Conservation (phyloP, 805 yeast species). For the Candida adriatica region DNA sequence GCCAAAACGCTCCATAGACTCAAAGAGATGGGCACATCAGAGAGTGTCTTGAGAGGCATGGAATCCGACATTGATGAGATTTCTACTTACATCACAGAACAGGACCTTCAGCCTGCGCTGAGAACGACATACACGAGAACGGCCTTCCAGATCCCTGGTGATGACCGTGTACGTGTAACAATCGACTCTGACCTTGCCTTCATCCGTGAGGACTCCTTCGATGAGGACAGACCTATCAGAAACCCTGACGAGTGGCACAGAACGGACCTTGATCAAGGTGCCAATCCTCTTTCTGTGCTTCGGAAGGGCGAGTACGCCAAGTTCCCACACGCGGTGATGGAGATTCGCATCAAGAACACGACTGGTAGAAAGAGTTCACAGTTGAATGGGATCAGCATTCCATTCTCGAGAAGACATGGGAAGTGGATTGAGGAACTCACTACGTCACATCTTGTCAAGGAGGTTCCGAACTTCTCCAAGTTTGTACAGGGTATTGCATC, state of each 20-base stretch:
- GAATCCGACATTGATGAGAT: conserved; percentile 51
- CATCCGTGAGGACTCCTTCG: conserved; percentile 88
- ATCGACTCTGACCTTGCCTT: conserved; percentile 85
- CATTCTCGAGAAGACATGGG: conserved; percentile 41
- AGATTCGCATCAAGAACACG: conserved; percentile 59
- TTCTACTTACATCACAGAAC: conserved; percentile 54
- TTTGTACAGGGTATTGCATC: conserved; percentile 90
- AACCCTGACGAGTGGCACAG: conserved; percentile 90
- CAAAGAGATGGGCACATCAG: conserved; percentile 52
- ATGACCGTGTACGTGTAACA: conserved; percentile 82
- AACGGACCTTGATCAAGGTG: conserved; percentile 73
- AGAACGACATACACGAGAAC: conserved; percentile 86
- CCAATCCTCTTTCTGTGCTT: conserved; percentile 62
- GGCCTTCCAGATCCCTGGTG: conserved; percentile 98
- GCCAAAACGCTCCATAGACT: conserved; percentile 54
- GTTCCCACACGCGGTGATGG: conserved; percentile 86
- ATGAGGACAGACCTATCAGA: conserved; percentile 78
- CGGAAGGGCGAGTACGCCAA: conserved; percentile 81
- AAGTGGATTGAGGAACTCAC: conserved; percentile 86
- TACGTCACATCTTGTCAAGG: conserved; percentile 78
- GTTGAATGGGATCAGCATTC: conserved; percentile 28
- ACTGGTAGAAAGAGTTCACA: conserved; percentile 29
- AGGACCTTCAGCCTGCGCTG: conserved; percentile 74
- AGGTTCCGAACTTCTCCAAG: conserved; percentile 89
- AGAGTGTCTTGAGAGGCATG: conserved; percentile 43